Evolutionary conservation across 331 rosid genomes (phyloP).

Genomic region (Stylosanthes scabra): DNA sequence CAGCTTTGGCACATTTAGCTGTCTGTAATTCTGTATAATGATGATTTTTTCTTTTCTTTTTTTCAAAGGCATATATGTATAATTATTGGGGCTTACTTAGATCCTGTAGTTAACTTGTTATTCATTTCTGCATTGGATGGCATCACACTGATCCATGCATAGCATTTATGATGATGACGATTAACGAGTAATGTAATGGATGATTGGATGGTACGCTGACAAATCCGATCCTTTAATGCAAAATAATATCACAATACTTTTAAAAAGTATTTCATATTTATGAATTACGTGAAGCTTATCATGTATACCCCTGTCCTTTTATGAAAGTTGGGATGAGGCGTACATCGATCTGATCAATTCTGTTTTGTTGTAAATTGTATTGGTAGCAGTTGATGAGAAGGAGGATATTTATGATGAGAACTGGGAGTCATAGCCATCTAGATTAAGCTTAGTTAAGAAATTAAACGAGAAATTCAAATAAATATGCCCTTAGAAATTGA

Average conservation of each 20-base stretch:
- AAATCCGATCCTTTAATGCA: slow-evolving; percentile 22
- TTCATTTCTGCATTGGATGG: slow-evolving; percentile 39
- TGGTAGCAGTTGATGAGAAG: no score
- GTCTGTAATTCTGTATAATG: slow-evolving; percentile 33
- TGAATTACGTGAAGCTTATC: no score
- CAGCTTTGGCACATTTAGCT: slow-evolving; percentile 15
- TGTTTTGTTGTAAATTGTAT: no score
- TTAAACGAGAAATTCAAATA: no score
- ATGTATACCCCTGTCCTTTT: no score
- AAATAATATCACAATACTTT: slow-evolving; percentile 8
- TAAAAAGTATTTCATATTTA: no score
- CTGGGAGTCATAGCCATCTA: no score
- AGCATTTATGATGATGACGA: slow-evolving; percentile 21
- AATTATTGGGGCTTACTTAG: slow-evolving; percentile 37
- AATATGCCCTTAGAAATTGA: no score
- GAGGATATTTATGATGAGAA: no score
- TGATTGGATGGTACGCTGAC: background rate
- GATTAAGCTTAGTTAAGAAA: no score
- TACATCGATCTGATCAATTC: no score
- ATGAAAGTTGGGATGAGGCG: no score
- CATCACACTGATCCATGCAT: slow-evolving; percentile 31
- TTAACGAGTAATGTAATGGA: slow-evolving; percentile 2
- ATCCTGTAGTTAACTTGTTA: slow-evolving; percentile 38
- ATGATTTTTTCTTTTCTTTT: background rate
- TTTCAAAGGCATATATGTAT: slow-evolving; percentile 27